phyloP scores from a whole-genome alignment of 2,329 filamentous ascomycete genomes.

The Diplocarpon mali region DNA sequence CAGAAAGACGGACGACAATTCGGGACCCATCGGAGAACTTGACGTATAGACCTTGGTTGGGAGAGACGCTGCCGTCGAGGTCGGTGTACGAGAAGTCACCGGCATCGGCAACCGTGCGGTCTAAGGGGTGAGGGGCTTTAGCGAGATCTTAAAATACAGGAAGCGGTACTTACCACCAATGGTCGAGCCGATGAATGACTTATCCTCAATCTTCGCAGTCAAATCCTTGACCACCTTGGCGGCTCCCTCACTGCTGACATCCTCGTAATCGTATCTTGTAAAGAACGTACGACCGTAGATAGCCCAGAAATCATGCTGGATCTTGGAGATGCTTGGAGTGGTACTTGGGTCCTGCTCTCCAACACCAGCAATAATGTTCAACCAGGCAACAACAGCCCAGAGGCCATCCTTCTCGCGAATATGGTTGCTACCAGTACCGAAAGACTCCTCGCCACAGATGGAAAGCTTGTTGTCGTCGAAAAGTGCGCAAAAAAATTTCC shows the following conservation, averaged over 20 bases:
- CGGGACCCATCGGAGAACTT: constrained; percentile 91
- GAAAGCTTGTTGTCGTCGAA: constrained; percentile 94
- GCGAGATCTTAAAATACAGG: constrained; percentile 14
- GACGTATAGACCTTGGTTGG: constrained; percentile 92
- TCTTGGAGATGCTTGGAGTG: constrained; percentile 86
- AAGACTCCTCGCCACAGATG: constrained; percentile 97
- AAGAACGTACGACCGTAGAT: constrained; percentile 97
- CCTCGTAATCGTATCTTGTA: constrained; percentile 97
- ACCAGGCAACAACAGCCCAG: constrained; percentile 94
- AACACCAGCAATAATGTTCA: constrained; percentile 95
- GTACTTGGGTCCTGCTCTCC: constrained; percentile 69
- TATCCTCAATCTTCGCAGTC: constrained; percentile 63
- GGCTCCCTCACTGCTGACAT: constrained; percentile 82
- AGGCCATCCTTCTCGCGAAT: constrained; percentile 98
- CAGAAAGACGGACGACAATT: constrained; percentile 88
- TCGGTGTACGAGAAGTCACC: constrained; percentile 98
- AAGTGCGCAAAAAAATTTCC: constrained; percentile 98
- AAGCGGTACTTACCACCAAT: constrained; percentile 47
- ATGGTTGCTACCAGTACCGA: constrained; percentile 96
- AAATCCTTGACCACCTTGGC: constrained; percentile 81
- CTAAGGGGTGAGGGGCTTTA: constrained; percentile 31
- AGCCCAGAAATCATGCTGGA: constrained; percentile 95
- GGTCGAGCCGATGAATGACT: constrained; percentile 69
- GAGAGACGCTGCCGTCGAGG: constrained; percentile 89
- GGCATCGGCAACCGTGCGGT: constrained; percentile 74